phyloP scores from a whole-genome alignment of 495 filamentous ascomycete species.

The Pyrenula aspistea region DNA sequence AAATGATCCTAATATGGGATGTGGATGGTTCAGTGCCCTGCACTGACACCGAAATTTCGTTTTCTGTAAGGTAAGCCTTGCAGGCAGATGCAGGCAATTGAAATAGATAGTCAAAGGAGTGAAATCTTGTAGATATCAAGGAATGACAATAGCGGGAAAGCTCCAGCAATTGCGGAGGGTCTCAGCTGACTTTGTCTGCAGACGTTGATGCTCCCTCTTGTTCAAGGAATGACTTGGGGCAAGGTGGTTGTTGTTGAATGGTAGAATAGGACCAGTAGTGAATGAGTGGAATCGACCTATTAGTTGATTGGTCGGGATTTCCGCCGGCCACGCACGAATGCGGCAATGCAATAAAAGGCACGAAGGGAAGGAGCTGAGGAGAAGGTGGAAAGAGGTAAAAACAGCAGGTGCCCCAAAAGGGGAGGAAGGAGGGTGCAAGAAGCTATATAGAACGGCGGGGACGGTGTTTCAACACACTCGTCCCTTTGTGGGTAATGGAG shows the following conservation, averaged over 20 bases:
- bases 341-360: not conserved
- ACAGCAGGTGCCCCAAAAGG: not conserved
- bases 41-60: not conserved
- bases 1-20: not conserved
- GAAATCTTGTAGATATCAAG: not conserved
- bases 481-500: not conserved
- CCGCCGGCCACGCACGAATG: not conserved
- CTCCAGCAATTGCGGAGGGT: not conserved
- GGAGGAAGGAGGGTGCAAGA: not conserved
- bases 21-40: not conserved
- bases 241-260: not conserved
- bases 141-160: not conserved
- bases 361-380: not conserved
- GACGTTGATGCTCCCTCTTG: not conserved
- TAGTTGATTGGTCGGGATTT: not conserved
- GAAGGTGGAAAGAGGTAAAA: not conserved
- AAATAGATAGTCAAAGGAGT: not conserved
- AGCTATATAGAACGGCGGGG: not conserved
- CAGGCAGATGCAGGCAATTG: not conserved
- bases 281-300: not conserved
- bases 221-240: not conserved
- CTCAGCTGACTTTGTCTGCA: not conserved
- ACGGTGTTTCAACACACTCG: not conserved
- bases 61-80: not conserved
- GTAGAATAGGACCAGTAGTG: not conserved